Percentiles rank a stretch among this genome's conserved stretches.
Conservation (phyloP, 2,329 filamentous ascomycete genomes). For the Emmonsiellopsis sp. region DNA sequence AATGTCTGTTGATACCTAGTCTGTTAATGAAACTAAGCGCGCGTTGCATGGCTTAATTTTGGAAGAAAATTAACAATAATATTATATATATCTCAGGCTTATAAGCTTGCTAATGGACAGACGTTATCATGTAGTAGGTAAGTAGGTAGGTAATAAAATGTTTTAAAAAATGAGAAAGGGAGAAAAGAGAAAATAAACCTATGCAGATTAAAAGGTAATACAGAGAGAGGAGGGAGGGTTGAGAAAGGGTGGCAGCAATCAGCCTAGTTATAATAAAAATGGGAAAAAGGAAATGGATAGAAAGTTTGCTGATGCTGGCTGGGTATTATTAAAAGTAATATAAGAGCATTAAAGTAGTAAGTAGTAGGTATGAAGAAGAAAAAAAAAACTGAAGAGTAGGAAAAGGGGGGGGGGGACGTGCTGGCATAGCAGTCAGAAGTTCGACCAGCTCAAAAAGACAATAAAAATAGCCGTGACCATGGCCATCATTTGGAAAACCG, state of each 20-base stretch:
- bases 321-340: too few relatives aligned
- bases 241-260: background rate
- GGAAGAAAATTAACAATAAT: background rate
- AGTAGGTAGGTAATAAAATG: background rate
- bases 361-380: background rate
- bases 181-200: background rate
- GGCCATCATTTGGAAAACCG: background rate
- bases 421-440: background rate
- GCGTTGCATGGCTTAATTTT: too few relatives aligned
- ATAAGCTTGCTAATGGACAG: background rate
- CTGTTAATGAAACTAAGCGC: too few relatives aligned
- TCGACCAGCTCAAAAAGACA: background rate
- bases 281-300: background rate
- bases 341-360: too few relatives aligned
- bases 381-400: constrained; percentile 21
- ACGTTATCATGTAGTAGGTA: background rate
- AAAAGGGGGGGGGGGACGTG: background rate
- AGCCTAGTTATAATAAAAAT: background rate
- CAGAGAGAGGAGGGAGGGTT: background rate
- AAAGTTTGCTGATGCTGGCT: too few relatives aligned
- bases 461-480: background rate
- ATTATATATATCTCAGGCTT: background rate
- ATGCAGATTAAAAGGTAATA: background rate
- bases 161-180: background rate
- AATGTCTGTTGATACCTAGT: too few relatives aligned